These are phyloP conservation scores for Royoungia palumana DNA, from an alignment of 768 basidiomycete genomes.

Conservation along the genomic window DNA sequence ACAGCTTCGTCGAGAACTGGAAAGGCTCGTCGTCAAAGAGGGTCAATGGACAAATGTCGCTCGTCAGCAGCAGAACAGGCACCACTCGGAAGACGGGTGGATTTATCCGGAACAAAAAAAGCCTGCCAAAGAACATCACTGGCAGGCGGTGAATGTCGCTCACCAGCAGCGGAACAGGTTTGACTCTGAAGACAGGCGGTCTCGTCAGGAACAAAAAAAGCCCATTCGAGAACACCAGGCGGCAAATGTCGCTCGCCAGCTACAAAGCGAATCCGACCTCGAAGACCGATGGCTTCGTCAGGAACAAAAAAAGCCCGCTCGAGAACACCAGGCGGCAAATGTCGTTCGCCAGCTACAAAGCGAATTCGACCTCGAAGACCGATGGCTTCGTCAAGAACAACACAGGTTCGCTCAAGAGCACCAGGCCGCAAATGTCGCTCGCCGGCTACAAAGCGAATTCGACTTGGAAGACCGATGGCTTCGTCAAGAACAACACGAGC, in stretches of 20 bases:
- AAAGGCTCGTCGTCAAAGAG: conserved; percentile 23
- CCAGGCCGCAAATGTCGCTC: conserved; percentile 18
- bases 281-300: conserved; percentile 18
- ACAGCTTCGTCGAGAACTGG: conserved; percentile 29
- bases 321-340: background rate
- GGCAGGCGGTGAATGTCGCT: too few species aligned
- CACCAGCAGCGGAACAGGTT: conserved; percentile 24
- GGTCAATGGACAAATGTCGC: conserved; percentile 17
- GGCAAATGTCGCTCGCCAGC: too few species aligned
- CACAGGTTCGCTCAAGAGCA: too few species aligned
- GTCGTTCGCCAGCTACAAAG: conserved; percentile 32
- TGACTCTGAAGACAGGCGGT: conserved; percentile 29
- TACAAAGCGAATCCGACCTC: too few species aligned
- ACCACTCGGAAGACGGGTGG: conserved; percentile 28
- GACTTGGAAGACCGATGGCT: conserved; percentile 40
- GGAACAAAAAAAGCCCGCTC: conserved; percentile 29
- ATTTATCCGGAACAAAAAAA: conserved; percentile 29
- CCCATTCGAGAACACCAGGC: conserved; percentile 10
- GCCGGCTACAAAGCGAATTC: conserved; percentile 33
- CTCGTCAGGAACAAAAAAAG: conserved; percentile 28
- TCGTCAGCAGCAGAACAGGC: conserved; percentile 28
- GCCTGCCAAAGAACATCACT: conserved; percentile 11
- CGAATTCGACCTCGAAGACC: conserved; percentile 35
- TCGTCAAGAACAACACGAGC: conserved; percentile 28
- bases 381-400: conserved; percentile 30